Evolutionary conservation across 768 basidiomycete species (phyloP).

Genomic region (Suillus americanus): DNA sequence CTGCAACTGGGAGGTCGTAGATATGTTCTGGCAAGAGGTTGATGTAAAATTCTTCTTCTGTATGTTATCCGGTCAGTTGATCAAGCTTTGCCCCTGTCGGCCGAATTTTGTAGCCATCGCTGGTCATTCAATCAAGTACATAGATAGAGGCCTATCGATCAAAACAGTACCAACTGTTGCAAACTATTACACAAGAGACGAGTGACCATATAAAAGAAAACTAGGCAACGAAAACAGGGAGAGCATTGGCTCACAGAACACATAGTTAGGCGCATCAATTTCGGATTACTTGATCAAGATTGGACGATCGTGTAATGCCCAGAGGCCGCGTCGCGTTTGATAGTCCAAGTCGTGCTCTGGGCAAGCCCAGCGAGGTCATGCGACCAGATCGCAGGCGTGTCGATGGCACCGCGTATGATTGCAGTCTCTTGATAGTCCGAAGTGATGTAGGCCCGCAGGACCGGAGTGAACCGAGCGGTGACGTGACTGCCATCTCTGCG

Average conservation of each 20-base stretch:
- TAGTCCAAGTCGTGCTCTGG: not conserved
- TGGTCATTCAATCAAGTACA: not conserved
- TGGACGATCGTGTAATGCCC: not conserved
- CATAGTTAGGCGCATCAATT: not conserved
- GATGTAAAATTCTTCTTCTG: not conserved
- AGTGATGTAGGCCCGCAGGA: not conserved
- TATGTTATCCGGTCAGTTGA: not conserved
- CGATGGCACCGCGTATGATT: not conserved
- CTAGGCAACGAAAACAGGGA: not conserved
- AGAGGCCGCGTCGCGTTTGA: not conserved
- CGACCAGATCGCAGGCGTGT: not conserved
- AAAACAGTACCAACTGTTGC: not conserved
- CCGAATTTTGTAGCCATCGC: not conserved
- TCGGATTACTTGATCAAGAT: not conserved
- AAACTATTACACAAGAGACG: not conserved
- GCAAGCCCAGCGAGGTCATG: not conserved
- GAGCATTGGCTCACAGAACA: not conserved
- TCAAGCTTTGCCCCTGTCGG: no score
- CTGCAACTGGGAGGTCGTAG: not conserved
- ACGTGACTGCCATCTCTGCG: not conserved
- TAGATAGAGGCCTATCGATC: not conserved
- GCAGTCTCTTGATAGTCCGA: constrained; percentile 3
- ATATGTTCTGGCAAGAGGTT: not conserved
- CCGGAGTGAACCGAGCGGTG: not conserved
- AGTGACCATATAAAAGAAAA: not conserved